These are phyloP conservation scores for Hypoxylon sp. DNA, from an alignment of 2,329 filamentous ascomycete genomes.

Conservation along the genomic window DNA sequence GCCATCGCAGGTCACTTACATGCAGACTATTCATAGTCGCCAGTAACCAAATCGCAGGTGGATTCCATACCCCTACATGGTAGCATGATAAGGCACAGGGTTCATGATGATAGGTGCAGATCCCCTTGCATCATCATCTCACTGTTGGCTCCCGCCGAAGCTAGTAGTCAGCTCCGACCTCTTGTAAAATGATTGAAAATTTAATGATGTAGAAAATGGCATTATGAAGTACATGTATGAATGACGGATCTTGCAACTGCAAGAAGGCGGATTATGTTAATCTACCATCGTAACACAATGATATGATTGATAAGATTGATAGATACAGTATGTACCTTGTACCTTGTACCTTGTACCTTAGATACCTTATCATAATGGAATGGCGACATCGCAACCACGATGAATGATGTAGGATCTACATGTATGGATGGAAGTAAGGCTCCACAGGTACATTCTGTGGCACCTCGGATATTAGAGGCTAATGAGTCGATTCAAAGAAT, in stretches of 20 bases:
- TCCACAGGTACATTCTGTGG: background rate
- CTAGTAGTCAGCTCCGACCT: constrained; percentile 10
- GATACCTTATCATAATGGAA: too few species aligned
- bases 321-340: background rate
- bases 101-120: constrained; percentile 10
- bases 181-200: background rate
- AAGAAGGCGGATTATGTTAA: background rate
- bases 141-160: constrained; percentile 18
- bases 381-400: background rate
- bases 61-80: background rate
- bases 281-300: background rate
- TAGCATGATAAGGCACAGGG: constrained; percentile 11
- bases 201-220: background rate
- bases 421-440: background rate
- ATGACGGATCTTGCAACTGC: constrained; percentile 4
- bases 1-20: constrained; percentile 6
- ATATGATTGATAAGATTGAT: background rate
- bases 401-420: background rate
- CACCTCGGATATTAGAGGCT: constrained; percentile 2
- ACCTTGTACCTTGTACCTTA: too few species aligned
- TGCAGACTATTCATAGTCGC: constrained; percentile 23
- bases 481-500: constrained; percentile 2
- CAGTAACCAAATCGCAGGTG: background rate
- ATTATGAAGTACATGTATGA: background rate
- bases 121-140: constrained; percentile 18